These are phyloP conservation scores for Rachicladosporium sp. DNA, from an alignment of 2,329 filamentous ascomycete genomes.

Conservation along the genomic window DNA sequence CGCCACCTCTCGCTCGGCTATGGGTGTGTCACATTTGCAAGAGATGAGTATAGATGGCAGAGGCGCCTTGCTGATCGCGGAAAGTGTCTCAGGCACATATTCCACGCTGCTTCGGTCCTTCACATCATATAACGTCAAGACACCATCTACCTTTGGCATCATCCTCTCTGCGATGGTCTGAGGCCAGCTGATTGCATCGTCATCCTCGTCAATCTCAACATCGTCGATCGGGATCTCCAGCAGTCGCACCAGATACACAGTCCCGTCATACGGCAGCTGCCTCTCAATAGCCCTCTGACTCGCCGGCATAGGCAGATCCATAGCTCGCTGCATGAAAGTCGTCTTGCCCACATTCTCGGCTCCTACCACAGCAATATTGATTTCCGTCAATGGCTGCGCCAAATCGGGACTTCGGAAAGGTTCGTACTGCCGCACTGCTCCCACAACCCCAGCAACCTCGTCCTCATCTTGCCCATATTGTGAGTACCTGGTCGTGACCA, in stretches of 20 bases:
- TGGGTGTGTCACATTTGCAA: constrained; percentile 76
- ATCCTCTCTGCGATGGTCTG: constrained; percentile 49
- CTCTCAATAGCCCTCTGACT: constrained; percentile 32
- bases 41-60: constrained; percentile 73
- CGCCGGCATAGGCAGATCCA: constrained; percentile 39
- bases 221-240: constrained; percentile 44
- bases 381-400: constrained; percentile 31
- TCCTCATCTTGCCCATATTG: constrained; percentile 18
- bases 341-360: constrained; percentile 44
- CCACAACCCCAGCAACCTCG: constrained; percentile 20
- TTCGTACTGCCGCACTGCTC: constrained; percentile 15
- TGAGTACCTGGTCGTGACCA: background rate
- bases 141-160: constrained; percentile 68
- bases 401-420: constrained; percentile 14
- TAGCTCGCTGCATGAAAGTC: constrained; percentile 44
- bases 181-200: constrained; percentile 45
- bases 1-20: constrained; percentile 58
- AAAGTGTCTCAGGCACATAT: constrained; percentile 63
- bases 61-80: constrained; percentile 57
- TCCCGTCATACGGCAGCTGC: constrained; percentile 45
- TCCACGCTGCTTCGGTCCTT: constrained; percentile 63
- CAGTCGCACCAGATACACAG: constrained; percentile 44
- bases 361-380: constrained; percentile 48
- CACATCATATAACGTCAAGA: constrained; percentile 78
- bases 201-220: constrained; percentile 37